Evolutionary conservation across 148 eudicot genomes (phyloP), one percentile per base, ranked within the genome.

Genomic region (Rhododendron henanense): DNA sequence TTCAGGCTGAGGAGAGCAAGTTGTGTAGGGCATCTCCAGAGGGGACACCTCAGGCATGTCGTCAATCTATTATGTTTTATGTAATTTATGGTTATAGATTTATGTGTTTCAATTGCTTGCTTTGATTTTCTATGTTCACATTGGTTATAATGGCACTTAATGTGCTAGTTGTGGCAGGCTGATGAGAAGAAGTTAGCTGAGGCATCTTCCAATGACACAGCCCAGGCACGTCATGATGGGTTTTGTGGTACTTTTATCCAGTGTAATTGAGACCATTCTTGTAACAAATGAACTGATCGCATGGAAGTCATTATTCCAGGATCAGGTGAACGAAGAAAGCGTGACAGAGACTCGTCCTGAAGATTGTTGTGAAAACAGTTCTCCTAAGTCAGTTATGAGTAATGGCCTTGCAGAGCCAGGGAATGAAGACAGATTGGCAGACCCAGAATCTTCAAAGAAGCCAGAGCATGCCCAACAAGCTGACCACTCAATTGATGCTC

Each of bases 381-480:
- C 94, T 47, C 91, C 89, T n/a, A 93, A 92, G 84, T 83, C 93
- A 85, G 86, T 81, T 80, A 84, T 85, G 90, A 90, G 92, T 88
- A 92, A 93, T 85, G 94, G 95, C 85, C 48, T 39, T 41, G 63
- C 90, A 77, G 91, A 87, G 82, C 87, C 89, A 73, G 87, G 81
- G 71, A 81, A 79, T 84, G 94, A 90, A 83, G 92, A 90, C 76
- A 84, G 87, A 84, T 65, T 87, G 28, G 89, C 63, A 13, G 90
- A 79, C n/a, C 84, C 85, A 45, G 91, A 86, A 9, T 74, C 81
- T 35, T 81, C 88, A 51, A 87, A 87, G 84, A 92, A 87, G 86
- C 88, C 80, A 21, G 91, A 92, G 51, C 59, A 84, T 41, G 83
- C 78, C 67, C 84, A 85, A 21, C 81, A 87, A 55, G 77, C 57